phyloP scores from a whole-genome alignment of 139 green algal genomes.

The Mesostigma viride region DNA sequence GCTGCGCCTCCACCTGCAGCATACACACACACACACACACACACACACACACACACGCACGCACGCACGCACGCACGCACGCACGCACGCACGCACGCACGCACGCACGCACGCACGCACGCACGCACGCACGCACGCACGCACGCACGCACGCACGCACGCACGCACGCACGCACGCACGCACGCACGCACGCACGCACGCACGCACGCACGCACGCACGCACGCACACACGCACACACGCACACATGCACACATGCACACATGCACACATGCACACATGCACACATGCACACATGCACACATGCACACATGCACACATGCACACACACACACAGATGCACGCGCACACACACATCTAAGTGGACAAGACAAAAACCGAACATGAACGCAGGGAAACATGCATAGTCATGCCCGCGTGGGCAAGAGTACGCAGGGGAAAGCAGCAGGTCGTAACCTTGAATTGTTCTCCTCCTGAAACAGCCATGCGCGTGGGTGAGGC shows the following conservation, averaged over 20 bases:
- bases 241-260: not conserved
- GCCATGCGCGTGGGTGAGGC: too few species aligned
- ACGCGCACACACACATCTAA: too few species aligned
- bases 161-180: too few species aligned
- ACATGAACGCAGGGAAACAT: too few species aligned
- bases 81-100: not conserved
- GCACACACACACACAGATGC: too few species aligned
- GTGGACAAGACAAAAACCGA: too few species aligned
- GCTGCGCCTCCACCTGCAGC: conserved; percentile 1
- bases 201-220: not conserved
- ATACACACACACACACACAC: not conserved
- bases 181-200: not conserved
- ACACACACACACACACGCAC: too few species aligned
- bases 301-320: not conserved
- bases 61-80: not conserved
- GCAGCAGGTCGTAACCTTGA: too few species aligned
- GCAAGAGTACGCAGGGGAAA: too few species aligned
- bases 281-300: not conserved
- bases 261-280: not conserved
- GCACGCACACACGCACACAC: not conserved
- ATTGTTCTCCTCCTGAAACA: too few species aligned
- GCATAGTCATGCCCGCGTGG: too few species aligned
- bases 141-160: too few species aligned
- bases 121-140: not conserved
- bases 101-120: not conserved